Base-by-base conservation (phyloP, 352 stramenopile species). In the Globisporangium emineosum region DNA sequence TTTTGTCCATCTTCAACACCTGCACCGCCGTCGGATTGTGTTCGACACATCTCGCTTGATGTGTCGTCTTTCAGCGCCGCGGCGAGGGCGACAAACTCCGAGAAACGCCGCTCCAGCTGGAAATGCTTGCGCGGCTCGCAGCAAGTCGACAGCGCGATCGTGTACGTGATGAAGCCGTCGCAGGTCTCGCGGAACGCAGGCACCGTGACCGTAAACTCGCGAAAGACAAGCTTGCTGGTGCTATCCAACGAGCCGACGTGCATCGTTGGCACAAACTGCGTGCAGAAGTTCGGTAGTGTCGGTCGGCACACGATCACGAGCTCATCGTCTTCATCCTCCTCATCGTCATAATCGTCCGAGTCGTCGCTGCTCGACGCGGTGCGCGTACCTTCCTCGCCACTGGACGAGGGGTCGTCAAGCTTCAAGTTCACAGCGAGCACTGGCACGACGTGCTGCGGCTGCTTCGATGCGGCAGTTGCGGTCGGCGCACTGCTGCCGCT, bases 31-130 rank as follows among this genome's bases (percentile, higher is more conserved):
- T 57, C 51, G 29, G 51, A 57, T 42, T 57, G 51, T 29, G 40
- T 47, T 23, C 51, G 51, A 42, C 17, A 57, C 29, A 25, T 50
- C 35, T 35, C 60, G 21, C 17, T 51, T 17, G 27, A n/a, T 10
- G 19, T 12, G 5, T 21, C 33, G 33, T 64, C 13, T 45, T 83
- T 77, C 29, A 93, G 57, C 23, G 72, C 65, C 3, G 63, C 57
- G 9, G 85, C 81, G 12, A 88, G 83, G 15, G 72, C 68, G 9
- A 89, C 80, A 64, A 94, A 94, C 70, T 94, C 85, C 15, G 85
- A 92, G 61, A 86, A 94, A 42, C 83, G 83, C 23, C 84, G 81
- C 59, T 92, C 79, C 25, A 90, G 49, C 42, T 76, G 66, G 53
- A 89, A 91, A 13, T 73, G 79, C 51, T 77, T 73, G 19, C 62